phyloP scores from a whole-genome alignment of 345 rosid genomes.

The Camelina sativa region DNA sequence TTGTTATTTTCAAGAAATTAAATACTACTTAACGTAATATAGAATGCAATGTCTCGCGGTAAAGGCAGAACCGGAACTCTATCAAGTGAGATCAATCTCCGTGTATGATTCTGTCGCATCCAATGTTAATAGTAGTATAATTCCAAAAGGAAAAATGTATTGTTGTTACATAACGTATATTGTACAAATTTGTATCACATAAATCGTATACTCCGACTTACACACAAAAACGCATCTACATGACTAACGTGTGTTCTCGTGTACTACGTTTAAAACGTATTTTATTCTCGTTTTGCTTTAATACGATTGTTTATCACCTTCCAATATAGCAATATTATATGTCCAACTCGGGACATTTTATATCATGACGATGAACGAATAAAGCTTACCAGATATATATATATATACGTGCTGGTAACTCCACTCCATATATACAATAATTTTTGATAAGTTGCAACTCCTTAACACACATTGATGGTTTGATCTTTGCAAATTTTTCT shows the following conservation, averaged over 20 bases:
- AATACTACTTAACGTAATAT: slow-evolving; percentile 22
- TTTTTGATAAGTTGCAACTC: not conserved
- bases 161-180: not conserved
- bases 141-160: not conserved
- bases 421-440: not conserved
- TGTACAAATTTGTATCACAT: not conserved
- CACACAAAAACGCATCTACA: not conserved
- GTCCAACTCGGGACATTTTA: slow-evolving; percentile 13
- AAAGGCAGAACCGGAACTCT: slow-evolving; percentile 31
- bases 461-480: not conserved
- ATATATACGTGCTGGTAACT: slow-evolving; percentile 30
- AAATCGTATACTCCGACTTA: not conserved
- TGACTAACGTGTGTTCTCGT: not conserved
- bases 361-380: not conserved
- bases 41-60: slow-evolving; percentile 34
- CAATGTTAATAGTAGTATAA: not conserved
- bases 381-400: not conserved
- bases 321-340: not conserved
- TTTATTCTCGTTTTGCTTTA: not conserved
- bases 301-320: not conserved
- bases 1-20: slow-evolving; percentile 1
- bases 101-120: slow-evolving; percentile 31
- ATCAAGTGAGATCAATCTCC: slow-evolving; percentile 26
- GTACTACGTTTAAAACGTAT: not conserved
- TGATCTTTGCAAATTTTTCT: not conserved